Percentiles rank a stretch among this genome's conserved stretches.
Conservation (phyloP, 2,329 filamentous ascomycete genomes). For the Fusarium oligoseptatum region DNA sequence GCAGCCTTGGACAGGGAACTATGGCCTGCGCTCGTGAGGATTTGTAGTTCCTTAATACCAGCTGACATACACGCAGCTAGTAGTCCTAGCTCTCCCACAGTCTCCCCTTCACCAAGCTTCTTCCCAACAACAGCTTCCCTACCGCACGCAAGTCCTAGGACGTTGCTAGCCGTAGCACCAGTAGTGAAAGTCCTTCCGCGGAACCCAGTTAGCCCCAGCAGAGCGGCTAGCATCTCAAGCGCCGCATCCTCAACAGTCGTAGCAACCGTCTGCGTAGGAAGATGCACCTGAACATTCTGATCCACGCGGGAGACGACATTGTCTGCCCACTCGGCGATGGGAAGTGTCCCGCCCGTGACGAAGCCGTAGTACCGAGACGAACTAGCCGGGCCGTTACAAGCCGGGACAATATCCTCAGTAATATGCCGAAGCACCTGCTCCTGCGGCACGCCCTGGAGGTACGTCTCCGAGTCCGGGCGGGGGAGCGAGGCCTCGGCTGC, state of each 20-base stretch:
- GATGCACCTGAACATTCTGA: conserved; percentile 87
- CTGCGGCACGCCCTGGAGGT: conserved; percentile 49
- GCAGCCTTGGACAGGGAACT: conserved; percentile 89
- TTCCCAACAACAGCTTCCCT: conserved; percentile 72
- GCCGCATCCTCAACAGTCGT: conserved; percentile 83
- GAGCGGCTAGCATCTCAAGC: conserved; percentile 74
- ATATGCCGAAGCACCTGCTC: conserved; percentile 58
- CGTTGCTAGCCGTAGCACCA: conserved; percentile 81
- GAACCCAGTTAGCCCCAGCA: conserved; percentile 76
- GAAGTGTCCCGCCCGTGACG: conserved; percentile 84
- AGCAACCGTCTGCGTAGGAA: conserved; percentile 79
- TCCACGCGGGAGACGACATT: conserved; percentile 85
- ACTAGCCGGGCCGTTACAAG: conserved; percentile 75
- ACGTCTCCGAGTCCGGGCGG: conserved; percentile 42
- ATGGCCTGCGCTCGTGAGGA: conserved; percentile 86
- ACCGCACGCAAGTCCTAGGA: conserved; percentile 77
- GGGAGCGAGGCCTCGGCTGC: conserved; percentile 58
- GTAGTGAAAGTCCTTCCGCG: conserved; percentile 66
- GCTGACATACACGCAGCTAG: conserved; percentile 74
- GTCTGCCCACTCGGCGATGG: conserved; percentile 85
- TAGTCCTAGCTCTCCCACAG: conserved; percentile 79
- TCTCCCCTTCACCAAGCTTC: conserved; percentile 47
- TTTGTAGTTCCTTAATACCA: conserved; percentile 76
- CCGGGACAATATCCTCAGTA: conserved; percentile 63
- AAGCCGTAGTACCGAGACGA: conserved; percentile 87